Evolutionary conservation across 1,284 basidiomycete genomes (phyloP), one percentile per base, ranked within the genome.

Genomic region (Apiotrichum sp.): DNA sequence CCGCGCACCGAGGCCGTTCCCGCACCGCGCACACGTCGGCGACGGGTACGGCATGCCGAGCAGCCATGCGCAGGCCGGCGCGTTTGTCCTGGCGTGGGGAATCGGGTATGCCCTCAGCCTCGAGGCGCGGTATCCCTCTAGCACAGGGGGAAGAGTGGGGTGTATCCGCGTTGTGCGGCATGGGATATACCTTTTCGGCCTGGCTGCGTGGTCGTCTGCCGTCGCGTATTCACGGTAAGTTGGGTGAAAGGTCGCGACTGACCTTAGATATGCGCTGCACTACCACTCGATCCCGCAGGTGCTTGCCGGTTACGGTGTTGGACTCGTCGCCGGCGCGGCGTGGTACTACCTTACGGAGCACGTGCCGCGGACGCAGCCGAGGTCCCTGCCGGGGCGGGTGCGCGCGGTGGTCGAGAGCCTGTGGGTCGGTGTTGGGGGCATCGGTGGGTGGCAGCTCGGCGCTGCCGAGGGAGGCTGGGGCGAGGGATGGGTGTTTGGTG

Each of bases 1-100:
- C 16, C 66, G 65, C 9, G 62, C 64, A 13, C 59, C 56, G 9
- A 34, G 59, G 35, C 59, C 59, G 31, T 61, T 49, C 29, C 59
- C 59, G n/a, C 47, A 56, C 49, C 32, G 44, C 22, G 22, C 54
- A 16, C 59, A 61, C 31, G 60, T 74, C 2, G 71, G 72, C 5
- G 64, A 70, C 13, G 74, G 74, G 5, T 75, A 71, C 53, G 74
- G 73, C 10, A 73, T 72, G 73, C 74, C 74, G 3, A 70, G 67
- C 51, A 73, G 70, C 62, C 74, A 76, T 60, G 62, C 70, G 5
- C 74, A 76, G 57, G 72, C 69, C 1, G 70, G 65, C 11, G 70
- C 67, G 32, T 72, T 72, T 48, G 41, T 71, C n/a, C 57, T 69
- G 2, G 68, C 69, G 2, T 74, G 72, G 72, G 70, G 67, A 0